phyloP scores from a whole-genome alignment of 495 filamentous ascomycete species.

The Neurospora sp. region DNA sequence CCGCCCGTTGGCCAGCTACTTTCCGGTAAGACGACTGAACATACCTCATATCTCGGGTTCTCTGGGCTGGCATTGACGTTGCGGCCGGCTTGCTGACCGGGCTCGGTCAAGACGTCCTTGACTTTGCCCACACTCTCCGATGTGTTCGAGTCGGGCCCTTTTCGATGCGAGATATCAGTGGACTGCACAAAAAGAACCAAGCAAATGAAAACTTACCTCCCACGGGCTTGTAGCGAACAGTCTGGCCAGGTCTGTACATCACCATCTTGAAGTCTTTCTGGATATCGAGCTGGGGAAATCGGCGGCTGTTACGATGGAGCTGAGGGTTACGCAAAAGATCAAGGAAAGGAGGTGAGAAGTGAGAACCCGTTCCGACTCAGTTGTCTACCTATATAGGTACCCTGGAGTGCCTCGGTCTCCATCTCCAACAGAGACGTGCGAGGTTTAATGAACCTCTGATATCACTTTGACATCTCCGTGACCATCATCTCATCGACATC shows the following conservation, averaged over 20 bases:
- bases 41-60: slow-evolving; percentile 32
- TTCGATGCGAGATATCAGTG: neutral
- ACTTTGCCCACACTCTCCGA: slow-evolving; percentile 31
- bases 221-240: slow-evolving; percentile 34
- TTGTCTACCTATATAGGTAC: neutral
- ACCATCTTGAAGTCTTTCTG: neutral
- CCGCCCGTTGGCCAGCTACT: neutral
- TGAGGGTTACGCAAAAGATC: neutral
- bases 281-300: neutral
- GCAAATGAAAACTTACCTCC: slow-evolving; percentile 16
- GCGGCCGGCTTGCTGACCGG: slow-evolving; percentile 29
- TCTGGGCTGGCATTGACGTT: slow-evolving; percentile 30
- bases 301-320: neutral
- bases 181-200: neutral
- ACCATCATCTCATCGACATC: neutral
- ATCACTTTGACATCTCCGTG: neutral
- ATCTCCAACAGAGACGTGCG: neutral
- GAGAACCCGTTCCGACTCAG: neutral
- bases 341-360: neutral
- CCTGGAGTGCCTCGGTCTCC: neutral
- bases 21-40: neutral
- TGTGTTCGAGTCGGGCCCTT: slow-evolving; percentile 30
- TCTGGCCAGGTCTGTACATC: slow-evolving; percentile 19
- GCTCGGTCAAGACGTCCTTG: slow-evolving; percentile 28
- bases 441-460: neutral